phyloP scores from a whole-genome alignment of 164 flowering plant genomes.

The Cinnamomum chago region DNA sequence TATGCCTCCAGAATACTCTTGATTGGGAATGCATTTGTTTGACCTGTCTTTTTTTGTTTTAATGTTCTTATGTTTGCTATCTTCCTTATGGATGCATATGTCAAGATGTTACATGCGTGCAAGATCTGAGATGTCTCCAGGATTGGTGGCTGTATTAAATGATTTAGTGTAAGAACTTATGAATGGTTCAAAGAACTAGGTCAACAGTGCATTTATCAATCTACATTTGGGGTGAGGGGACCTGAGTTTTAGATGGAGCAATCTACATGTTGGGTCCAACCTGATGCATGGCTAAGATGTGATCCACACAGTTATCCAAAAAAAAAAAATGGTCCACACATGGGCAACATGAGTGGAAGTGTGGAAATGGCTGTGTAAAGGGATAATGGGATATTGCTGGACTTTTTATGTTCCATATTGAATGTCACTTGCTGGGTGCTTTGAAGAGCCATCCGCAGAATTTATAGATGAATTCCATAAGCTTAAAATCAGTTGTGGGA shows the following conservation, averaged over 20 bases:
- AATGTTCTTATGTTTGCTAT: not conserved
- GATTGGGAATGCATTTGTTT: not conserved
- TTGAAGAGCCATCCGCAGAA: not conserved
- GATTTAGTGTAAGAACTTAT: not conserved
- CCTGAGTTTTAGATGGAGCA: not conserved
- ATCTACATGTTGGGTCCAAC: not conserved
- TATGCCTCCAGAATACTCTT: conserved; percentile 20
- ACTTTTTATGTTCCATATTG: too few species aligned
- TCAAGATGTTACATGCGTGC: not conserved
- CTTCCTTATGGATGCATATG: not conserved
- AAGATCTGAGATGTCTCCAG: not conserved
- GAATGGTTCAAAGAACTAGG: not conserved
- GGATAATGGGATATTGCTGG: not conserved
- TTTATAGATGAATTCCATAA: not conserved
- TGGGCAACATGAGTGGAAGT: not conserved
- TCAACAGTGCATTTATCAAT: not conserved
- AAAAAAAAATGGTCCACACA: not conserved
- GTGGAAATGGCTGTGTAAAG: not conserved
- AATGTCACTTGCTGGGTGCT: not conserved
- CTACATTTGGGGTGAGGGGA: not conserved
- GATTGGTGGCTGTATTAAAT: not conserved
- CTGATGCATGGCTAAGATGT: not conserved
- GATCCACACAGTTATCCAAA: too few species aligned
- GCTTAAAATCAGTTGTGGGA: not conserved
- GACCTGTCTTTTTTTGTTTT: not conserved